These are phyloP conservation scores for Chaetomium tenue DNA, from an alignment of 495 filamentous ascomycete species.

Conservation along the genomic window DNA sequence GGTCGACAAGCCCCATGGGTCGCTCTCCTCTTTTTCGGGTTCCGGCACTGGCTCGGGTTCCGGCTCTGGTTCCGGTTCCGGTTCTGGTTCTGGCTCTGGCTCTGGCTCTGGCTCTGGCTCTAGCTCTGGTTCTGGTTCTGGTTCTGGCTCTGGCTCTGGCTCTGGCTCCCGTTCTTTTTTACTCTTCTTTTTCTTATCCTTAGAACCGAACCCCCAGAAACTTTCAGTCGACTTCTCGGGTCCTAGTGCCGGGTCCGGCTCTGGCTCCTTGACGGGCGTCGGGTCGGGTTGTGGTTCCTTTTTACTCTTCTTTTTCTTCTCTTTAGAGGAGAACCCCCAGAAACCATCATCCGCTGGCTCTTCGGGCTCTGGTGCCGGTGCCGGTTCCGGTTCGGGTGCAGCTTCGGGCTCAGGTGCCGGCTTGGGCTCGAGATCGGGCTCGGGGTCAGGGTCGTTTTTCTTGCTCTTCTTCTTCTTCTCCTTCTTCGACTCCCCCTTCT, in stretches of 20 bases:
- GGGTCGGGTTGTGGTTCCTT: too few relatives aligned
- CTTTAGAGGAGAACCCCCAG: too few relatives aligned
- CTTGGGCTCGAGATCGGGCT: slow-evolving; percentile 12
- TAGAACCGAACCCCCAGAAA: slow-evolving; percentile 19
- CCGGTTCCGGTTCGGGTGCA: slow-evolving; percentile 22
- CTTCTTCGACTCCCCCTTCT: too few relatives aligned
- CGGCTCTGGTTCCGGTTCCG: slow-evolving; percentile 16
- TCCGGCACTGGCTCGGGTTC: too few relatives aligned
- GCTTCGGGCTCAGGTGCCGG: slow-evolving; percentile 2
- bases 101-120: slow-evolving; percentile 22
- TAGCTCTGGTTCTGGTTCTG: slow-evolving; percentile 35
- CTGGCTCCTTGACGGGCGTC: slow-evolving; percentile 11
- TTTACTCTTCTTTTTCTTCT: too few relatives aligned
- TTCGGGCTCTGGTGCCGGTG: slow-evolving; percentile 7
- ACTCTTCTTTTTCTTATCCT: slow-evolving; percentile 39
- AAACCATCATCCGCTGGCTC: too few relatives aligned
- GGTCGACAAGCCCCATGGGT: slow-evolving; percentile 17
- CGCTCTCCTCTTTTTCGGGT: slow-evolving; percentile 15
- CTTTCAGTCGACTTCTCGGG: too few relatives aligned
- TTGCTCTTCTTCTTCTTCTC: too few relatives aligned
- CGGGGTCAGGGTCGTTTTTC: background rate
- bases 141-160: slow-evolving; percentile 25
- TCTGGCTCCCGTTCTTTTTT: slow-evolving; percentile 24
- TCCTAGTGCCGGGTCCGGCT: too few relatives aligned
- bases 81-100: slow-evolving; percentile 18